Conservation (phyloP, 73 alveolate genomes). For the Paramecium primaurelia region DNA sequence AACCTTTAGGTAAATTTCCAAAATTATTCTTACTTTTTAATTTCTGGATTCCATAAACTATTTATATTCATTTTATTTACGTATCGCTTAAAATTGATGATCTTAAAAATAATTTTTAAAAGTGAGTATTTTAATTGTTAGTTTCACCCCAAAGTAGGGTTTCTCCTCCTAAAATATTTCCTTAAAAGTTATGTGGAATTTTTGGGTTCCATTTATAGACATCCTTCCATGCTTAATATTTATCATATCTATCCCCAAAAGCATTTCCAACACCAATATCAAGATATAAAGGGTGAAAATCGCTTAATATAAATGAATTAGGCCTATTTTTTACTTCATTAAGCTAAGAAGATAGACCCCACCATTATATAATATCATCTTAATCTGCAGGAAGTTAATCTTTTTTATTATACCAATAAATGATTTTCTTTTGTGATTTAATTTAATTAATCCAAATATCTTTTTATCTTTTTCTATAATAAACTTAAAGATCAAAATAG, state of each 20-base stretch:
- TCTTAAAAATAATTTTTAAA: constrained; percentile 39
- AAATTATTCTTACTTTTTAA: neutral
- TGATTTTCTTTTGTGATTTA: neutral
- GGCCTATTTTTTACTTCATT: neutral
- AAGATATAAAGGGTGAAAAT: constrained; percentile 19
- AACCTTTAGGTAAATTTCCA: neutral
- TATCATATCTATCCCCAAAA: constrained; percentile 35
- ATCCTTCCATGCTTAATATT: constrained; percentile 52
- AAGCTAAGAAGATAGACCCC: constrained; percentile 50
- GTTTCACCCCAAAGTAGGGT: constrained; percentile 61
- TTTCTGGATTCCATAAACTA: constrained; percentile 49
- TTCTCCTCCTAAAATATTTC: constrained; percentile 53
- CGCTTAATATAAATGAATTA: constrained; percentile 27
- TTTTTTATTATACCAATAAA: constrained; percentile 52
- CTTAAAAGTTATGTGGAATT: constrained; percentile 15
- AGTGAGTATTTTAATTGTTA: constrained; percentile 40
- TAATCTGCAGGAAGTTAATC: constrained; percentile 55
- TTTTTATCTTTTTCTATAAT: constrained; percentile 48
- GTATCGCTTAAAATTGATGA: constrained; percentile 38
- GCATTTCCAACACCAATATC: constrained; percentile 60
- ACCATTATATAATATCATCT: constrained; percentile 61
- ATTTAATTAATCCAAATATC: constrained; percentile 35
- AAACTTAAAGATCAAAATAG: constrained; percentile 39
- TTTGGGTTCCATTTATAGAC: constrained; percentile 42
- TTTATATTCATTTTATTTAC: neutral